Conservation (phyloP, 2,329 filamentous ascomycete species). For the Triangularia verruculosa region DNA sequence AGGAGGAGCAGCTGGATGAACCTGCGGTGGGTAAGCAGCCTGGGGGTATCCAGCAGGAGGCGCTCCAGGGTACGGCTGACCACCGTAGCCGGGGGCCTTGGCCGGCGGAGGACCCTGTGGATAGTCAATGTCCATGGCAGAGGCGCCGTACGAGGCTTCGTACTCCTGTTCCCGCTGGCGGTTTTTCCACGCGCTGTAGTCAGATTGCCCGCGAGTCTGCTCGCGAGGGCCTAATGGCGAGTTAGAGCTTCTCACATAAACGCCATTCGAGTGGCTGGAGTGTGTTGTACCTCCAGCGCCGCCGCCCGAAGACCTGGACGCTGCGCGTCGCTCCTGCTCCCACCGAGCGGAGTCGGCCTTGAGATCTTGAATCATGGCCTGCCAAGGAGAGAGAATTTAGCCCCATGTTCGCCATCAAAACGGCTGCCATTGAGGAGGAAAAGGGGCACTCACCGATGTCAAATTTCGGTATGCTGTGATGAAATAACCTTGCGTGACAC, state of each 20-base stretch:
- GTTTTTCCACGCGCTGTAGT: constrained; percentile 30
- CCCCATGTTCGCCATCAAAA: background rate
- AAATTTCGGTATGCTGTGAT: constrained; percentile 77
- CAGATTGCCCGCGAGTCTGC: constrained; percentile 36
- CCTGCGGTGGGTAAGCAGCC: constrained; percentile 19
- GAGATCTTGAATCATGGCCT: constrained; percentile 63
- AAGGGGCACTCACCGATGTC: constrained; percentile 61
- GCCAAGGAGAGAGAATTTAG: constrained; percentile 5
- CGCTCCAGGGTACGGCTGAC: constrained; percentile 22
- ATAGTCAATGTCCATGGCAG: constrained; percentile 29
- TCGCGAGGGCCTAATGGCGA: constrained; percentile 45
- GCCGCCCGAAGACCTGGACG: constrained; percentile 42
- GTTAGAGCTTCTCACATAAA: constrained; percentile 56
- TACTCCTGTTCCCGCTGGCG: constrained; percentile 24
- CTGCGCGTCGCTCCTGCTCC: constrained; percentile 59
- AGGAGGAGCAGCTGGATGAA: constrained; percentile 7
- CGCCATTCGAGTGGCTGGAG: constrained; percentile 49
- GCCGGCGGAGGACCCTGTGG: constrained; percentile 14
- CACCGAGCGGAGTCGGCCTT: constrained; percentile 61
- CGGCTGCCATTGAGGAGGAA: background rate
- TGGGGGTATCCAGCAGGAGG: constrained; percentile 30
- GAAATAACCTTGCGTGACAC: constrained; percentile 68
- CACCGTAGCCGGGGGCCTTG: constrained; percentile 19
- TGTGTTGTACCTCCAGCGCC: constrained; percentile 56
- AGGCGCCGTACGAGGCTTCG: constrained; percentile 17